Evolutionary conservation across 1,139 yeast species (phyloP).

Genomic region (Protomyces inundatus): DNA sequence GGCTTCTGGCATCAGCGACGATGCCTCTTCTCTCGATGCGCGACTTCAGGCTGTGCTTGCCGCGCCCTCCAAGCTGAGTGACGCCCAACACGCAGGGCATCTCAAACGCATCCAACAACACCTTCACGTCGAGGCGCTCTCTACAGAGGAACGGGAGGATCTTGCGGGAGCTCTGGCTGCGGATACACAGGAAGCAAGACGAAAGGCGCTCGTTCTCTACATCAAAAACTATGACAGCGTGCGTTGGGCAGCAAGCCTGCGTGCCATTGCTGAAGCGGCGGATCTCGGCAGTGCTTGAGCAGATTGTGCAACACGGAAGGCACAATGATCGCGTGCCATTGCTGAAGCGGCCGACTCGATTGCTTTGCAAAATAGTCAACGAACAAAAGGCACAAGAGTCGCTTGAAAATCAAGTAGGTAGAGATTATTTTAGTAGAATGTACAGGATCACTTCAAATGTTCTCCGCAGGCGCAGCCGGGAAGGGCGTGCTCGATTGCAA

Average conservation of each 20-base stretch:
- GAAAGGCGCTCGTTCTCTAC: slow-evolving; percentile 17
- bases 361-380: not conserved
- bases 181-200: not conserved
- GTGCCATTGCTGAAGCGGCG: slow-evolving; percentile 9
- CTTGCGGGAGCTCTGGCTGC: slow-evolving; percentile 1
- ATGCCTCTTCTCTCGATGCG: not conserved
- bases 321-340: not conserved
- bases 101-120: not conserved
- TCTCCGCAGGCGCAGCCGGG: slow-evolving; percentile 13
- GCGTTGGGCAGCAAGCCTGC: slow-evolving; percentile 17
- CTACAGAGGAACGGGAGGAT: slow-evolving; percentile 5
- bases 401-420: not conserved
- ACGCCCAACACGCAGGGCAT: slow-evolving; percentile 8
- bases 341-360: too few species aligned
- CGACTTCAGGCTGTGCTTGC: slow-evolving; percentile 53
- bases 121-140: slow-evolving; percentile 1
- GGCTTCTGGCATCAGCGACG: not conserved
- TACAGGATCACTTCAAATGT: slow-evolving; percentile 1
- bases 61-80: slow-evolving; percentile 38
- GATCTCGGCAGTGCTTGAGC: not conserved
- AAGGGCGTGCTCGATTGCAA: not conserved
- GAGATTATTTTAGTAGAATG: not conserved
- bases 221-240: slow-evolving; percentile 14
- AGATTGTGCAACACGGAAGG: not conserved
- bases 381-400: not conserved